Base-by-base conservation (phyloP, 352 stramenopile genomes). In the Peronosclerospora sorghi region DNA sequence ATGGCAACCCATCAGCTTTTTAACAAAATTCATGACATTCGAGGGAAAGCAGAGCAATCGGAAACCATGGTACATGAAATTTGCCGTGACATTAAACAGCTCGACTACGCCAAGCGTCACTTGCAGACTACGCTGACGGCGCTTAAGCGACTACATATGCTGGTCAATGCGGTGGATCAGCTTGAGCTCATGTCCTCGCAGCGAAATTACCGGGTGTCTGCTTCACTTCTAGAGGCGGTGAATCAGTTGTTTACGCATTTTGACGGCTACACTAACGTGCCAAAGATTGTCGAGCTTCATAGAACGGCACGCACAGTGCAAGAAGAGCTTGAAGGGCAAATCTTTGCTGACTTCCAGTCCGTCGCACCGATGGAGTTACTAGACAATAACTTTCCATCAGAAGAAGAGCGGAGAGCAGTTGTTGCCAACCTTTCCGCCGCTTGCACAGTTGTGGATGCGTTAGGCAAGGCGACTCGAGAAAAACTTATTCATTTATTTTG, bases 31-130 rank as follows among this genome's bases (percentile, higher is more conserved):
- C 61, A 82, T 27, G 77, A 95, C 28, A 97, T 98, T 28, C 83
- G 87, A 56, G 56, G 62, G 19, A 98, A 98, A 63, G 94, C 95
- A 8, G 79, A 95, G 45, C 87, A 97, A 58, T 96, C 76, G 19
- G 95, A 98, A 61, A 59, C 87, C 32, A 97, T 98, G 69, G 96
- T 98, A 8, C 70, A 98, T 43, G 94, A 98, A 65, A 98, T 98
- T 39, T 98, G 95, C 41, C 73, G 86, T 18, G 96, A 98, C 64
- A 98, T 99, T 62, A 98, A 98, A 65, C 86, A 97, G 45, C 77
- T 99, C 8, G 96, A 99, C 79, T 95, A 93, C 56, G 95, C 95
- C 32, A 99, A 99, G 63, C 80, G 84, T 14, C 93, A 99, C 48
- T 72, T 98, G 44, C 90, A 97, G 62, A 81, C 74, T 13, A 96